Base-by-base conservation (phyloP, 495 filamentous ascomycete species). In the Aspergillus indologenus region DNA sequence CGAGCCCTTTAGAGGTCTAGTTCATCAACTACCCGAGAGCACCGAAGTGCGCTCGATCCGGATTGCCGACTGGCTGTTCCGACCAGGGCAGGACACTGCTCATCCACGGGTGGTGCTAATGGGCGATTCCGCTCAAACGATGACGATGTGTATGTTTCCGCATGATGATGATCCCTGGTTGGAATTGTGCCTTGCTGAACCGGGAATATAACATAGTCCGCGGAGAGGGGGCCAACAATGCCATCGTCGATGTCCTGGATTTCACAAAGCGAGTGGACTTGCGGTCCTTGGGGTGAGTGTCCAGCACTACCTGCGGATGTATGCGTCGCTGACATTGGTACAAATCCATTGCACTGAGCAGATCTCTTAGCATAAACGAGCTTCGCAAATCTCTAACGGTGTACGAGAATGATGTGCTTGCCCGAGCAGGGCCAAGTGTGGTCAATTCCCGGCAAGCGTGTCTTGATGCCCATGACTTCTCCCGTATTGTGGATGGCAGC, bases 191-290 rank as follows among this genome's bases (percentile, higher is more conserved):
- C 20, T 5, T 18, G n/a, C 23, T 46, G 19, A 59, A n/a, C n/a
- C 11, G 24, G 24, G 24, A 46, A 24, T 34, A 5, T 34, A 5
- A 17, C 17, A 17, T 54, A 79, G 74, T 70, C 59, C 72, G 82
- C 29, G 84, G 84, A 6, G 84, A 87, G 69, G 84, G 77, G 0
- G 82, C 81, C 6, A 87, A 87, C 47, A 81, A 86, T 49, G 81
- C 79, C 5, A 79, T 86, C 42, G 68, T 76, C 18, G 84, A 87
- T 63, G 75, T 78, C 5, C 64, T 69, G 4, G 65, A 74, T 45
- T 64, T 86, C 18, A 66, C 70, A 0, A 70, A 60, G 24, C 26
- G 55, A 3, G 56, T 72, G 6, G 58, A 72, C 34, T 53, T 69
- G 52, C 26, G 19, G 23, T 59, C 56, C 17, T 18, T 54, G 8